These are phyloP conservation scores for Ceratobasidium sp. DNA, from an alignment of 1,284 basidiomycete genomes.

Conservation along the genomic window DNA sequence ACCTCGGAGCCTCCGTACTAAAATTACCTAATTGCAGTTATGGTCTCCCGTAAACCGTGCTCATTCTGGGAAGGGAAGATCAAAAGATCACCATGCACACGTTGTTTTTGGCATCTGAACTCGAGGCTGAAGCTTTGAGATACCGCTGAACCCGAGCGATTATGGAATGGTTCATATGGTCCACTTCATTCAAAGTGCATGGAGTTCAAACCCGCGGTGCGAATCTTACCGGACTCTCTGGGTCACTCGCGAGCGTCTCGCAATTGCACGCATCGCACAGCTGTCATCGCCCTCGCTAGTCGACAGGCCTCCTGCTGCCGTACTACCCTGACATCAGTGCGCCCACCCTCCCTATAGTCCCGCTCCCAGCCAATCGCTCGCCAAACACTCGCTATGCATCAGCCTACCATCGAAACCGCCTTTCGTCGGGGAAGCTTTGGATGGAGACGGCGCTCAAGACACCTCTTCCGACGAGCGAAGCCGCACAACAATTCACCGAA, in stretches of 20 bases:
- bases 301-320: conserved; percentile 24
- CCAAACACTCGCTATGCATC: conserved; percentile 22
- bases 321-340: conserved; percentile 8
- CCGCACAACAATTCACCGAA: conserved; percentile 23
- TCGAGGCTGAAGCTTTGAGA: conserved; percentile 36
- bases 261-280: conserved; percentile 21
- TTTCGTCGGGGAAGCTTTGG: conserved; percentile 36
- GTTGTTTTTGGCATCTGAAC: conserved; percentile 35
- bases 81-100: conserved; percentile 36
- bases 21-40: conserved; percentile 35
- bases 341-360: conserved; percentile 3
- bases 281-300: conserved; percentile 24
- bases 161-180: conserved; percentile 35
- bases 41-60: not conserved
- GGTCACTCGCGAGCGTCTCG: conserved; percentile 34
- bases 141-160: conserved; percentile 29
- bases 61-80: conserved; percentile 22
- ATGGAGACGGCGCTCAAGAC: conserved; percentile 10
- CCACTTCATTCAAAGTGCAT: conserved; percentile 28
- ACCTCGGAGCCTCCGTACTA: not conserved
- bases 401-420: conserved; percentile 17
- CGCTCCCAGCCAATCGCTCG: not conserved
- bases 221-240: conserved; percentile 20
- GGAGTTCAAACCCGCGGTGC: conserved; percentile 28
- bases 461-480: not conserved